Percentiles rank a stretch among this genome's conserved stretches.
phyloP scores from a whole-genome alignment of 192 early-diverging fungal species.

The Irineochytrium annulatum region DNA sequence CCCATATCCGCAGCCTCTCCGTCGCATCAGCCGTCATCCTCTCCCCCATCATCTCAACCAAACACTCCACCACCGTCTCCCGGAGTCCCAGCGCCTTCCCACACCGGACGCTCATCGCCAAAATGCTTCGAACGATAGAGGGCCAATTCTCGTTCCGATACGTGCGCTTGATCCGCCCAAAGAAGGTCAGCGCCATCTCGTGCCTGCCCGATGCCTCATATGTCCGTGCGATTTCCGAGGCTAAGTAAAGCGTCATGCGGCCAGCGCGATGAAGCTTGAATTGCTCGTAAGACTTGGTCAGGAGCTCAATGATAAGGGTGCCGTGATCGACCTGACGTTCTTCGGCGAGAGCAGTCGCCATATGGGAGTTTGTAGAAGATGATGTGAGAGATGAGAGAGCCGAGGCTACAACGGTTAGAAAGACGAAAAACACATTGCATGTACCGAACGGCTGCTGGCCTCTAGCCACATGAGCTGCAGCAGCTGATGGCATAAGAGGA shows the following conservation, averaged over 20 bases:
- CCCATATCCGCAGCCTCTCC: slow-evolving; percentile 13
- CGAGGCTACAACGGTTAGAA: too few relatives aligned
- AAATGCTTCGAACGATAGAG: slow-evolving; percentile 62
- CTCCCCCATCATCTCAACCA: slow-evolving; percentile 69
- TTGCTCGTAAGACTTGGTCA: slow-evolving; percentile 90
- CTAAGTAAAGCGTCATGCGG: slow-evolving; percentile 79
- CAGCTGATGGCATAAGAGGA: slow-evolving; percentile 36
- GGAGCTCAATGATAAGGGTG: slow-evolving; percentile 67
- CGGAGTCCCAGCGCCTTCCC: slow-evolving; percentile 61
- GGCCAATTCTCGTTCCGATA: slow-evolving; percentile 86
- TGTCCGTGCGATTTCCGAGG: slow-evolving; percentile 80
- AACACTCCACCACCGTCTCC: slow-evolving; percentile 58
- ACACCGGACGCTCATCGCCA: slow-evolving; percentile 63
- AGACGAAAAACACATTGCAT: too few relatives aligned
- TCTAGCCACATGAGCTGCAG: slow-evolving; percentile 10
- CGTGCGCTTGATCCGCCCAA: slow-evolving; percentile 80
- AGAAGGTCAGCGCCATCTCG: slow-evolving; percentile 86
- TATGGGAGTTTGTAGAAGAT: neutral
- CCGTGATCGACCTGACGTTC: slow-evolving; percentile 47
- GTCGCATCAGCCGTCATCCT: slow-evolving; percentile 13
- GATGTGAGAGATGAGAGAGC: neutral
- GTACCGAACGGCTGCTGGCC: too few relatives aligned
- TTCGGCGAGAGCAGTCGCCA: slow-evolving; percentile 10
- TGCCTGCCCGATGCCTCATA: slow-evolving; percentile 73
- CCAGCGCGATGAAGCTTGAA: slow-evolving; percentile 70